Base-by-base conservation (phyloP, 2,329 filamentous ascomycete genomes). In the Capronia americana region DNA sequence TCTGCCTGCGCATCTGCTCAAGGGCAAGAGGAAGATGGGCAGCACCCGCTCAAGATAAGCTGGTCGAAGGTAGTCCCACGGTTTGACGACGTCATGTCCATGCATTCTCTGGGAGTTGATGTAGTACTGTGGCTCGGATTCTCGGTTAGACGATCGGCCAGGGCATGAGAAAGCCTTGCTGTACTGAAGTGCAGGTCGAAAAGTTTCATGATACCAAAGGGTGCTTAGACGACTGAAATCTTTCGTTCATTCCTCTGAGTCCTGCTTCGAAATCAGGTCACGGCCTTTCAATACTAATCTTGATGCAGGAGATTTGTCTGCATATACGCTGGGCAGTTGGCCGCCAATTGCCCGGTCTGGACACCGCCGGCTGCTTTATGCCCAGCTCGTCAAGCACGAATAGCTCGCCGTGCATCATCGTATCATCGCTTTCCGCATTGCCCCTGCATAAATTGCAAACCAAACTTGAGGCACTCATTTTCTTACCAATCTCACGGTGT, bases 1-100 rank as follows among this genome's bases (percentile, higher is more conserved):
- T 61, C 81, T 96, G 80, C 87, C 89, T 69, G 99, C 96, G 83
- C 95, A 98, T 83, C 85, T 99, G 87, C 90, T 92, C 78, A 85
- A 91, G 68, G 95, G 95, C 75, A 99, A 98, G 86, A 90, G 95
- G 79, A 90, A 92, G 70, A 93, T 96, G 77, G 94, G 95, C 80
- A 97, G 95, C 85, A 94, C 92, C 65, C 82, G 87, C 75, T 87
- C 89, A 73, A 87, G 89, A 78, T 92, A 65, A 61, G 53, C 14
- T 14, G 20, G 7, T 24, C 34, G 14, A 4, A 53, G 7, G 20
- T 20, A 1, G 30, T 28, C 20, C 17, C 11, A 53, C 8, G 30
- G 58, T 24, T 48, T 53, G 24, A 55, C 28, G 53, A 55, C 5
- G 5, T 55, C n/a, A 55, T 20, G 26, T 34, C 34, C 20, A 51